A percentile compares a stretch with the other conserved stretches of the same genome.
These are phyloP conservation scores for Colletotrichum filicis DNA, from an alignment of 2,329 filamentous ascomycete species.

Conservation along the genomic window DNA sequence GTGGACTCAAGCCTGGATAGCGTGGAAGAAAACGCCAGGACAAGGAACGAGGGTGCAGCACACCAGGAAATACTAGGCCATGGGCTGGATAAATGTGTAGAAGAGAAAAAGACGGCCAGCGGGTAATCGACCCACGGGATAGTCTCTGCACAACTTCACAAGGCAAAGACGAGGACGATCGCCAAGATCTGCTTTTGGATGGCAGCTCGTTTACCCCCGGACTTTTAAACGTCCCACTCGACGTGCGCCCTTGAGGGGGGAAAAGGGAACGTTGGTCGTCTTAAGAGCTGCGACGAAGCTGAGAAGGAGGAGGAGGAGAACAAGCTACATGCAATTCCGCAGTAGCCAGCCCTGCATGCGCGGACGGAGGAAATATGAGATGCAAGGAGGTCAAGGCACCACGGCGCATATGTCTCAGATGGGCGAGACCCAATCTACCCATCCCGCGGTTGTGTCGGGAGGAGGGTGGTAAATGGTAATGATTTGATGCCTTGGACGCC, in stretches of 20 bases:
- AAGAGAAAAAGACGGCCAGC: not conserved
- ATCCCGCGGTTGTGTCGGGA: constrained; percentile 1
- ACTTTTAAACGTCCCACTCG: not conserved
- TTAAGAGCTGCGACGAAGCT: constrained; percentile 20
- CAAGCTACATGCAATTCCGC: not conserved
- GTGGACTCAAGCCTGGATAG: constrained; percentile 1
- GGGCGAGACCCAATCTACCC: constrained; percentile 8
- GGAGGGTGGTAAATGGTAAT: not conserved
- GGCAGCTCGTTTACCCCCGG: constrained; percentile 4
- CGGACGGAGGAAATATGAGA: not conserved
- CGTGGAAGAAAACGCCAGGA: not conserved
- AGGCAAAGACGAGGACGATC: constrained; percentile 21
- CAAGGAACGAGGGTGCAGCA: constrained; percentile 5
- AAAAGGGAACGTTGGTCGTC: not conserved
- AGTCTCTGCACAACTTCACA: not conserved
- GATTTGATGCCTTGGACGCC: not conserved
- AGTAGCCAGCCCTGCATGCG: not conserved
- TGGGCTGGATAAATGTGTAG: constrained; percentile 18
- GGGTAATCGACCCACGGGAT: constrained; percentile 16
- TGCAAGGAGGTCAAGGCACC: constrained; percentile 14
- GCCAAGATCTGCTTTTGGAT: constrained; percentile 27
- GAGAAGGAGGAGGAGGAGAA: not conserved
- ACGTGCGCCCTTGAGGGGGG: not conserved
- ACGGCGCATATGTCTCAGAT: constrained; percentile 15
- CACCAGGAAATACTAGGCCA: not conserved